Evolutionary conservation across 2,329 filamentous ascomycete species (phyloP), one percentile per base, ranked within the genome.

Genomic region (Claviceps purpurea): DNA sequence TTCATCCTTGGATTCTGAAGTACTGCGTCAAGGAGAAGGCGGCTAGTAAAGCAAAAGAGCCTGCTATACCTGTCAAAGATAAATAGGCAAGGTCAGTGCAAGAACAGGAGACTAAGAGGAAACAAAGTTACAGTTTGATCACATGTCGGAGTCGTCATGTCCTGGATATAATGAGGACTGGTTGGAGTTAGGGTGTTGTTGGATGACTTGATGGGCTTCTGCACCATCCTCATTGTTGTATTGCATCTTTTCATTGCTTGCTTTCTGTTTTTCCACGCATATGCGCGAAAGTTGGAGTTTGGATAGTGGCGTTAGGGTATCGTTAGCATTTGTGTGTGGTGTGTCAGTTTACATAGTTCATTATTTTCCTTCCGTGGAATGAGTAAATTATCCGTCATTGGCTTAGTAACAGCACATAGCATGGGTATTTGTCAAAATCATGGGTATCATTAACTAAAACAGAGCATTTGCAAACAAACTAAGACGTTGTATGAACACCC

Each of bases 1-100:
- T 77, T 50, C 93, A 97, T 67, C 91, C 93, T 18, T 98, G 93
- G 93, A 95, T 98, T 62, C 67, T 96, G 59, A 97, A 96, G 75
- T 88, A 97, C 68, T 97, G 91, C 67, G 77, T 85, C 57, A 81
- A 79, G 69, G 75, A 76, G n/a, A 75, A 78, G 63, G 68, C 74
- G 51, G 73, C 72, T 5, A 60, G 70, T 40, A 76, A 73, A 73
- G 72, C 54, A 78, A 79, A 59, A 75, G 70, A 65, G 54, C 50
- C 37, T 55, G 54, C 24, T 59, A n/a, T 42, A 40, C 22, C 30
- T 11, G 30, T 34, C 30, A 49, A 46, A 40, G 55, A 63, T 34
- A 4, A 46, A 54, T 58, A 51, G 48, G 59, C 55, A 6, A 24
- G 24, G 22, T 26, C 16, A 24, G 22, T 44, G 14, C 22, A 47